Base-by-base conservation (phyloP, 1,139 yeast species). In the Pichia sp. region DNA sequence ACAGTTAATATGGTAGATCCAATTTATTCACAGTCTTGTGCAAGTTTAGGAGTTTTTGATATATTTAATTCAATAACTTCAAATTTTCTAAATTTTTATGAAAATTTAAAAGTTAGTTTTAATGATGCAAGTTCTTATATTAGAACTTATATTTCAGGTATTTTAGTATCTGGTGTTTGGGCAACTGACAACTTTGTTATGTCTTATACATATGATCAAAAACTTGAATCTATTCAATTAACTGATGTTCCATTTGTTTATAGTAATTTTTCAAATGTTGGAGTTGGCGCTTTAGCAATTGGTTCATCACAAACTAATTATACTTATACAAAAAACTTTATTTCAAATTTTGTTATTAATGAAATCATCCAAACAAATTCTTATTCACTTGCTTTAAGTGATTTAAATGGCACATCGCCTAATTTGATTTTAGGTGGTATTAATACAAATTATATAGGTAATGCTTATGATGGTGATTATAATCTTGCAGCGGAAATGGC, bases 341-440 rank as follows among this genome's bases (percentile, higher is more conserved):
- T 51, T 9, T 66, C 73, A 1, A 76, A 76, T 29, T 67, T 80
- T 43, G 60, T 81, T 30, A 49, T 57, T 0, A 50, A 59, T 2
- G 68, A 67, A 1, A 25, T 67, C 20, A 74, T 80, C 37, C 56
- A 62, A 28, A 59, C 77, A 1, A 62, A 73, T 3, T 73, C 84
- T 1, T 83, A 78, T 59, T 81, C 89, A 0, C 57, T 80, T 30
- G 76, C 74, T 66, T 64, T 79, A 40, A 65, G 65, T 41, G 61
- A 60, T 4, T 51, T 55, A 32, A 48, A 54, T 38, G 25, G 46
- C 10, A 53, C 60, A 22, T 32, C 47, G 22, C 50, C 60, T 12
- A 64, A 64, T 41, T 57, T 83, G 20, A 58, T 81, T n/a, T 67
- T 82, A 2, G 90, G 90, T 12, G 77, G 74, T 3, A 76, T 82